Base-by-base conservation (phyloP, 108 stramenopile genomes). In the Cylindrotheca fusiformis region DNA sequence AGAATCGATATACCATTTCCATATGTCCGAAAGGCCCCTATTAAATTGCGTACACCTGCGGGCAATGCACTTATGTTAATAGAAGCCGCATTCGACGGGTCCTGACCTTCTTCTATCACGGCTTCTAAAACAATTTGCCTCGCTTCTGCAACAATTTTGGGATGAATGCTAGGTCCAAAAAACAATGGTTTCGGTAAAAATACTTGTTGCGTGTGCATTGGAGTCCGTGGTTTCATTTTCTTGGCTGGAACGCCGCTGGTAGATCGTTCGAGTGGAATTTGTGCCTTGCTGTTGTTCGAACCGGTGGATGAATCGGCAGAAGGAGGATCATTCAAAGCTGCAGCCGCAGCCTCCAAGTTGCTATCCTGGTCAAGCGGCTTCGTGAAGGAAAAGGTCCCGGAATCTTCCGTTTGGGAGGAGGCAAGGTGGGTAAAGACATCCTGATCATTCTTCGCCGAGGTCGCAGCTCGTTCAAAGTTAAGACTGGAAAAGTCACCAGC, bases 141-240 rank as follows among this genome's bases (percentile, higher is more conserved):
- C 6, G 84, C 86, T 68, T 86, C 86, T 14, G 75, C 65, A 1
- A 90, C 27, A 29, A 90, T 69, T 23, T 87, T 81, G 2, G 88
- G 87, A 17, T 90, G 88, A 27, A 94, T 17, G 0, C 65, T 44
- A 44, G 81, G 68, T 4, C 93, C 93, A 64, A 94, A 94, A 63
- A 94, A 94, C 32, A 94, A 65, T 24, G 93, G 90, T 32, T 86
- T 79, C n/a, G 79, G 83, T 21, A 94, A 46, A 24, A 68, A 53
- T 0, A 94, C 88, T 54, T 76, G 76, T 69, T 94, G 88, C 20
- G 69, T 63, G 52, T 77, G 86, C 68, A 90, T 84, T 45, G 76
- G 67, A 4, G 60, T 65, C 27, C 69, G 32, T 17, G 57, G 50
- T 22, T 31, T 22, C 20, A 54, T 21, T 47, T 47, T 48, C 51